Conservation (phyloP, 305 asterid genomes). For the Solanum hybrid region DNA sequence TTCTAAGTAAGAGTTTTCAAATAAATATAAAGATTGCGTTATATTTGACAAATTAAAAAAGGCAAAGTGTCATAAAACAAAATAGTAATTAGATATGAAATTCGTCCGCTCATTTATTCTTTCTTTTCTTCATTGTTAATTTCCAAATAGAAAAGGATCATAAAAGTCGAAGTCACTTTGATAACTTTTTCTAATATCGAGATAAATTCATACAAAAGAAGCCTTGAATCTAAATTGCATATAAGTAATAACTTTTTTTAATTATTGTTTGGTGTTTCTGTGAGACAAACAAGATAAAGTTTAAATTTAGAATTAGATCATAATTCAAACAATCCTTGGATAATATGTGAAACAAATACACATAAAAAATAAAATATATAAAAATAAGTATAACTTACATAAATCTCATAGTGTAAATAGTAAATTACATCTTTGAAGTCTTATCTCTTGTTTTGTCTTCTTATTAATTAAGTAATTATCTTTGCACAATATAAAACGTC, state of each 20-base stretch:
- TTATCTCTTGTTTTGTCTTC: neutral
- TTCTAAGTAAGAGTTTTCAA: neutral
- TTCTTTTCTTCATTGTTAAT: neutral
- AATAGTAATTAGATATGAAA: neutral
- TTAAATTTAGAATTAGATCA: neutral
- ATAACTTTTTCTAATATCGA: neutral
- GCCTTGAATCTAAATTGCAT: neutral
- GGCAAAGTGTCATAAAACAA: neutral
- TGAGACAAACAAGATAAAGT: neutral
- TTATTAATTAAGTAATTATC: neutral
- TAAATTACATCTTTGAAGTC: neutral
- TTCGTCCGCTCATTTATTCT: neutral
- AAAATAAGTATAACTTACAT: neutral
- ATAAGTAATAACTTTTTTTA: neutral
- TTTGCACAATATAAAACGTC: accelerated
- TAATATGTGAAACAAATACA: neutral
- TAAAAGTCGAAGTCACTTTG: neutral
- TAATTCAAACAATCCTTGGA: neutral
- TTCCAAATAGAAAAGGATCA: neutral
- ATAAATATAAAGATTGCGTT: neutral
- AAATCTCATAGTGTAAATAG: neutral
- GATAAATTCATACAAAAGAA: neutral
- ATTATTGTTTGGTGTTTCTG: neutral
- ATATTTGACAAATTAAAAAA: neutral
- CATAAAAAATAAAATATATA: neutral